Evolutionary conservation across 768 basidiomycete species (phyloP), one percentile per base, ranked within the genome.

Genomic region (Kwoniella botswanensis): DNA sequence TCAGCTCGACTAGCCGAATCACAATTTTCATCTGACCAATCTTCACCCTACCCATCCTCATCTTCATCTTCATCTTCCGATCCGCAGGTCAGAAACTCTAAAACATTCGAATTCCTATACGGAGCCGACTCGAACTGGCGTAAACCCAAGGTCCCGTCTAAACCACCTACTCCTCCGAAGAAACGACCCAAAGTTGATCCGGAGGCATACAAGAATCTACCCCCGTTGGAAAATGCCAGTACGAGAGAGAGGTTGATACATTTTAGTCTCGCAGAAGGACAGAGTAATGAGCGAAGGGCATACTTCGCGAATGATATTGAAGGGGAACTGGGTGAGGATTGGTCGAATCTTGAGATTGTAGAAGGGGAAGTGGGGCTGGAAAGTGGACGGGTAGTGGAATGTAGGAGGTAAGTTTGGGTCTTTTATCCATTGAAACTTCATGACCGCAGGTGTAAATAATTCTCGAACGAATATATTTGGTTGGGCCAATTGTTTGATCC

Each of bases 341-440:
- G 62, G 57, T 59, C 61, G 18, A 52, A 35, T 18, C 46, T 43
- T 0, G 70, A 70, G 29, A 35, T 65, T 24, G 60, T 53, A 17
- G 72, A 71, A 2, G 50, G 50, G 21, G 41, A 70, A 11, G 41
- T 64, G 21, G 76, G 72, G 0, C 24, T 78, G 44, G 75, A 78
- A 53, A 46, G 41, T 56, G 77, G 77, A 26, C 54, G 75, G 17
- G 71, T 80, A 0, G 76, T 80, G 1, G 79, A 80, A 54, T 73
- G 73, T 43, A 50, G 79, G 60, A 57, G 79, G 79, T 78, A 57
- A 69, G 75, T 62, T n/a, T n/a, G n/a, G n/a, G n/a, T n/a, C n/a
- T n/a, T n/a, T n/a, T n/a, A n/a, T n/a, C n/a, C n/a, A n/a, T n/a
- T n/a, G n/a, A n/a, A n/a, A n/a, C n/a, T n/a, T n/a, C n/a, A n/a